Conservation (phyloP, 257 asterid genomes). For the Dorcoceras hygrometricum region DNA sequence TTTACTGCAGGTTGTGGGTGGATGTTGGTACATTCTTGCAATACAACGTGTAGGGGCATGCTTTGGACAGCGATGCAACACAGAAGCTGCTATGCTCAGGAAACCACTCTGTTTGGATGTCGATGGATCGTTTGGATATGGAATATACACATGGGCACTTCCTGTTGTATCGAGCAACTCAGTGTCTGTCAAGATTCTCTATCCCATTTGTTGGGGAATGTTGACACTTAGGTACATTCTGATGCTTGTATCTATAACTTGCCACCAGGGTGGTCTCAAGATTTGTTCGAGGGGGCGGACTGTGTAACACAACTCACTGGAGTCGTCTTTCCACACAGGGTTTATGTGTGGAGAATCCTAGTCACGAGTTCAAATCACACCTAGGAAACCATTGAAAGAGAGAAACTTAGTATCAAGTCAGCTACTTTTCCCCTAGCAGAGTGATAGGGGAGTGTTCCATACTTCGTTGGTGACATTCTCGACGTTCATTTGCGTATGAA, state of each 20-base stretch:
- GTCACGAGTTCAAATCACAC: too few species aligned
- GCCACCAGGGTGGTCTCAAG: too few species aligned
- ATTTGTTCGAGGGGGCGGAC: too few species aligned
- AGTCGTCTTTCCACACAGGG: too few species aligned
- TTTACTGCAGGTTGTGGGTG: slow-evolving; percentile 50
- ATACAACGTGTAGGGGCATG: slow-evolving; percentile 53
- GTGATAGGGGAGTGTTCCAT: too few species aligned
- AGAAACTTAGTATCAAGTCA: too few species aligned
- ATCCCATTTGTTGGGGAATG: slow-evolving; percentile 64
- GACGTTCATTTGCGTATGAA: too few species aligned
- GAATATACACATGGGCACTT: slow-evolving; percentile 55
- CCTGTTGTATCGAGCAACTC: slow-evolving; percentile 56
- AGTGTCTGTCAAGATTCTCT: slow-evolving; percentile 43
- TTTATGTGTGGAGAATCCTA: too few species aligned
- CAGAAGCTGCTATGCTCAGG: slow-evolving; percentile 27
- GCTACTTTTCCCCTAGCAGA: not conserved
- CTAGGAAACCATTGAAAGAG: too few species aligned
- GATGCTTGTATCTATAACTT: too few species aligned
- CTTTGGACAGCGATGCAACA: slow-evolving; percentile 40
- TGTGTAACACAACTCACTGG: too few species aligned
- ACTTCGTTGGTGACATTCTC: too few species aligned
- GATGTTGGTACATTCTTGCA: slow-evolving; percentile 62
- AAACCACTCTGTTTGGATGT: slow-evolving; percentile 46
- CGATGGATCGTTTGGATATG: slow-evolving; percentile 48
- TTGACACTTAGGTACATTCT: slow-evolving; percentile 69